Evolutionary conservation across 352 stramenopile genomes (phyloP), one percentile per base, ranked within the genome.

Genomic region (Peronospora destructor): DNA sequence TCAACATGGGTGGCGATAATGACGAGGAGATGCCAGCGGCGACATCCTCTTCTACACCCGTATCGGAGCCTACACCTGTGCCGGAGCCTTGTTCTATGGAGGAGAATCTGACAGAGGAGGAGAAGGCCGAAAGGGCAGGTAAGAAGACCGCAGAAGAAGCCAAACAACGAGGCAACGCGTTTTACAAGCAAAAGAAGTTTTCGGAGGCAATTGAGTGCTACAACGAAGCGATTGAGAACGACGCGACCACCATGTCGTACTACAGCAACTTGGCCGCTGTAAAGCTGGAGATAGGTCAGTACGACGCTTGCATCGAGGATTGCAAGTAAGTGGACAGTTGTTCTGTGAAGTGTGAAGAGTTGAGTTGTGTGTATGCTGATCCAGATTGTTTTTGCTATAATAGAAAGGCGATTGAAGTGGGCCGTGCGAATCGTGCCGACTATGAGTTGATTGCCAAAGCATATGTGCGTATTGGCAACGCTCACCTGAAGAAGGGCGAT

Each of bases 151-250:
- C 94, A 0, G 73, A 95, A 9, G 82, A 84, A 29, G 81, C 88
- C 47, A 99, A 99, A 72, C 73, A 97, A 41, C 76, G 85, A 32
- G 96, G 96, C 36, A 99, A 99, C 61, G 76, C 81, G 5, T 73
- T 98, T 6, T 99, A 99, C 91, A 98, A 98, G 79, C 53, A 85
- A 36, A 98, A 98, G 66, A 61, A 97, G 58, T 99, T 99, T 60
- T 76, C 94, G 0, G 83, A 94, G 39, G 83, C 83, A 19, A 71
- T 99, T 21, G 84, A 76, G 47, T 88, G 87, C 46, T 99, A 99
- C 77, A 83, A 96, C 17, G 94, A 98, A 62, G 96, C 96, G 1
- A 97, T 98, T 54, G 83, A 75, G 28, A 84, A 98, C 54, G 87
- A 99, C 68, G 77, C 80, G 10, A 92, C 78, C 41, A 98, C 98